A percentile compares a stretch with the other conserved stretches of the same genome.
Conservation (phyloP, 805 yeast genomes). For the Naumovozyma castellii region DNA sequence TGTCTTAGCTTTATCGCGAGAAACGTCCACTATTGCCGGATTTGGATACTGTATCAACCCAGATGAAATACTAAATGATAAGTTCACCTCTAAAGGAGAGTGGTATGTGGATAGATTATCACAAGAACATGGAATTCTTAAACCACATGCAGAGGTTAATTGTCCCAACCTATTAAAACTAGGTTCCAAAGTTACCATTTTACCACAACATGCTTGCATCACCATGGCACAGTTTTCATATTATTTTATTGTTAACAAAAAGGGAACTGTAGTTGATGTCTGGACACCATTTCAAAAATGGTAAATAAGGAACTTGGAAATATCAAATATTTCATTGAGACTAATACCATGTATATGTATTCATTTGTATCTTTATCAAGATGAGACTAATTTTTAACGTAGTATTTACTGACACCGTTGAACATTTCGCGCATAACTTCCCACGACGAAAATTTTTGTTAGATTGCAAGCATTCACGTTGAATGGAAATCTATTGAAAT, state of each 20-base stretch:
- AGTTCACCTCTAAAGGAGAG: constrained; percentile 32
- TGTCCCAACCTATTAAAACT: constrained; percentile 14
- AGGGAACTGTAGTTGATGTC: constrained; percentile 44
- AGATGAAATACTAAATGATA: constrained; percentile 29
- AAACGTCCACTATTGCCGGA: constrained; percentile 50
- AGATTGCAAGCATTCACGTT: too few relatives aligned
- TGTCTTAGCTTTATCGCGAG: constrained; percentile 59
- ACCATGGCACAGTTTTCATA: constrained; percentile 53
- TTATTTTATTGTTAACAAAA: constrained; percentile 45
- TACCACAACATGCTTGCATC: constrained; percentile 70
- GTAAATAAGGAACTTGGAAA: constrained; percentile 16
- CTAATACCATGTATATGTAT: too few relatives aligned
- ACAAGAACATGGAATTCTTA: constrained; percentile 72
- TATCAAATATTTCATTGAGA: too few relatives aligned
- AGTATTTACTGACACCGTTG: too few relatives aligned
- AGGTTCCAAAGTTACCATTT: constrained; percentile 46
- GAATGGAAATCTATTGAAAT: too few relatives aligned
- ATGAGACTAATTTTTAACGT: too few relatives aligned
- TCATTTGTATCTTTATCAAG: too few relatives aligned
- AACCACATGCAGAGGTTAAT: constrained; percentile 29
- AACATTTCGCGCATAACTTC: too few relatives aligned
- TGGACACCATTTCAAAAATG: constrained; percentile 59
- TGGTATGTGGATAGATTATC: constrained; percentile 64
- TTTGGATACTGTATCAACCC: constrained; percentile 34
- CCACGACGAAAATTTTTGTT: constrained; percentile 8